Base-by-base conservation (phyloP, 2,329 filamentous ascomycete genomes). In the Aspergillus versicolor region DNA sequence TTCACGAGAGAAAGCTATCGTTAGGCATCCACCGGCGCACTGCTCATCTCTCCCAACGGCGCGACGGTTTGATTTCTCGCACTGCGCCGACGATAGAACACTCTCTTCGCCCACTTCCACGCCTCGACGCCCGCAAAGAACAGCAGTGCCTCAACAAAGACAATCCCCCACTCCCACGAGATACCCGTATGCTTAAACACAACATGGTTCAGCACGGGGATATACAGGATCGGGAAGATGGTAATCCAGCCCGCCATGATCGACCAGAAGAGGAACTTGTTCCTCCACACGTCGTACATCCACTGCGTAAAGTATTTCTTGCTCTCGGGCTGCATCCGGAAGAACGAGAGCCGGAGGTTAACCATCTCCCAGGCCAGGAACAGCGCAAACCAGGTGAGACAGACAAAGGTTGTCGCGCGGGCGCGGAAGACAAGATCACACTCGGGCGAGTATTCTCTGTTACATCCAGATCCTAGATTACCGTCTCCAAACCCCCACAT, bases 361-460 rank as follows among this genome's bases (percentile, higher is more conserved):
- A 90, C 81, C 82, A 90, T 88, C 70, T 92, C 88, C 89, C 89
- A 92, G 0, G 89, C 89, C 5, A 90, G 79, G 77, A 91, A 89
- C 21, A 91, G 81, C 0, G 88, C 87, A 64, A 88, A 88, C 88
- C 88, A 91, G 0, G 88, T 91, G 48, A 91, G 79, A 63, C 84
- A 88, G 32, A 86, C 87, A 67, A 91, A 91, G 3, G 85, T 88
- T 0, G 89, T 90, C 0, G 87, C 87, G 15, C 89, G 85, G 0
- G 88, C 88, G 17, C 86, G 85, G 79, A 88, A 90, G 7, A 90
- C 85, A 0, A 80, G 80, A 21, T 85, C 81, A 68, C 88, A 90
- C 6, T 71, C 68, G 0, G 76, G 67, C 40, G 71, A 77, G 70
- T 85, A 86, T 6, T 64, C 62, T 42, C 83, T 78, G 75, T 90